A percentile compares a stretch with the other conserved stretches of the same genome.
phyloP scores from a whole-genome alignment of 805 yeast genomes.

The Blastobotrys chiropterorum region DNA sequence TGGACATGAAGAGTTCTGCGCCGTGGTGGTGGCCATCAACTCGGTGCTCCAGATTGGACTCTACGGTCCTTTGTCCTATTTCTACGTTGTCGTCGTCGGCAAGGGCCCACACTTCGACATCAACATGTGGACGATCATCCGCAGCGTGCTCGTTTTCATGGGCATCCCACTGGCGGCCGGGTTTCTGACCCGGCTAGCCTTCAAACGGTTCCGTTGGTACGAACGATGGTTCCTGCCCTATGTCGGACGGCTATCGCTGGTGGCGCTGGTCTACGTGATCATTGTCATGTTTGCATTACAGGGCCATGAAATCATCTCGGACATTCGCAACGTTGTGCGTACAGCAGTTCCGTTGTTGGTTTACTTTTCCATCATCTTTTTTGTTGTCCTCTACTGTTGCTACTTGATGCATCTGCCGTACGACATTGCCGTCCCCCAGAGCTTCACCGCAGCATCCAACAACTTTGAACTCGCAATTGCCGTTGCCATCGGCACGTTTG shows the following conservation, averaged over 20 bases:
- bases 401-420: slow-evolving; percentile 27
- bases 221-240: slow-evolving; percentile 35
- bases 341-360: slow-evolving; percentile 45
- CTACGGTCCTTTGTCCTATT: slow-evolving; percentile 47
- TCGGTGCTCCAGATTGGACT: slow-evolving; percentile 45
- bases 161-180: slow-evolving; percentile 50
- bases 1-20: slow-evolving; percentile 48
- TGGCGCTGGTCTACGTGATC: slow-evolving; percentile 48
- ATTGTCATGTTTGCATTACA: slow-evolving; percentile 45
- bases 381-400: slow-evolving; percentile 35
- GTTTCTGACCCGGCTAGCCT: slow-evolving; percentile 35
- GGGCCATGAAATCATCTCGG: slow-evolving; percentile 42
- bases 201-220: slow-evolving; percentile 31
- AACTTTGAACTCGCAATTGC: slow-evolving; percentile 54
- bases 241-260: slow-evolving; percentile 44
- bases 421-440: slow-evolving; percentile 41
- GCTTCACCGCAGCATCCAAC: slow-evolving; percentile 53
- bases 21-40: slow-evolving; percentile 46
- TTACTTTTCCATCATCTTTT: slow-evolving; percentile 46
- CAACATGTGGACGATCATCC: slow-evolving; percentile 34
- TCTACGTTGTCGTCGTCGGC: slow-evolving; percentile 42
- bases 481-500: slow-evolving; percentile 47
- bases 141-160: slow-evolving; percentile 45
- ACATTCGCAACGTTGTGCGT: slow-evolving; percentile 44
- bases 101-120: slow-evolving; percentile 14